Percentiles rank a stretch among this genome's conserved stretches.
Conservation (phyloP, 2,329 filamentous ascomycete genomes). For the Colletotrichum lentis region DNA sequence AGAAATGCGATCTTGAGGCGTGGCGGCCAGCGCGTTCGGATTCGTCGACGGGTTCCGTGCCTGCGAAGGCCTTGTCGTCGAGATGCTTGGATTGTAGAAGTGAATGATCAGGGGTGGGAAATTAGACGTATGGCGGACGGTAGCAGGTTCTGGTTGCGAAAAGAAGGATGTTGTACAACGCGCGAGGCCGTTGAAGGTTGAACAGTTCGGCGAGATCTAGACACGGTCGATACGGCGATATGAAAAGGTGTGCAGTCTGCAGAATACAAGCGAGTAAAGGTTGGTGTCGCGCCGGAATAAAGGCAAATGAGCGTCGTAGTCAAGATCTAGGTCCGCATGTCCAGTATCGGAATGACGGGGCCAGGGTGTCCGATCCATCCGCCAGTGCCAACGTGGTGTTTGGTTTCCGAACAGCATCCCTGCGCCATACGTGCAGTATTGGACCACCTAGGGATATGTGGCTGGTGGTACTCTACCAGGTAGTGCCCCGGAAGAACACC, state of each 20-base stretch:
- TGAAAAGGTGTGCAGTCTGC: background rate
- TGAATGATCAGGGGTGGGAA: conserved; percentile 12
- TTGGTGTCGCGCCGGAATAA: background rate
- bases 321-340: background rate
- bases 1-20: background rate
- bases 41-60: conserved; percentile 1
- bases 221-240: conserved; percentile 4
- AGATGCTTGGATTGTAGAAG: background rate
- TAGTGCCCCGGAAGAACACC: background rate
- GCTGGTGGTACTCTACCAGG: background rate
- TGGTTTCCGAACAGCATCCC: conserved; percentile 14
- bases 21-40: conserved; percentile 23
- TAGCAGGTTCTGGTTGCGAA: background rate
- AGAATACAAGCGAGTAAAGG: background rate
- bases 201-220: background rate
- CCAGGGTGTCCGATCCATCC: conserved; percentile 36
- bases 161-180: conserved; percentile 23
- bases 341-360: conserved; percentile 24
- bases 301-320: conserved; percentile 4
- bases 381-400: conserved; percentile 23
- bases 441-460: background rate
- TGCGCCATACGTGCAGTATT: no score
- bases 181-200: background rate
- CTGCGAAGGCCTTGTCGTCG: conserved; percentile 1
- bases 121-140: conserved; percentile 8